These are phyloP conservation scores for Staphylotrichum tortipilum DNA, from an alignment of 495 filamentous ascomycete genomes.

Conservation along the genomic window DNA sequence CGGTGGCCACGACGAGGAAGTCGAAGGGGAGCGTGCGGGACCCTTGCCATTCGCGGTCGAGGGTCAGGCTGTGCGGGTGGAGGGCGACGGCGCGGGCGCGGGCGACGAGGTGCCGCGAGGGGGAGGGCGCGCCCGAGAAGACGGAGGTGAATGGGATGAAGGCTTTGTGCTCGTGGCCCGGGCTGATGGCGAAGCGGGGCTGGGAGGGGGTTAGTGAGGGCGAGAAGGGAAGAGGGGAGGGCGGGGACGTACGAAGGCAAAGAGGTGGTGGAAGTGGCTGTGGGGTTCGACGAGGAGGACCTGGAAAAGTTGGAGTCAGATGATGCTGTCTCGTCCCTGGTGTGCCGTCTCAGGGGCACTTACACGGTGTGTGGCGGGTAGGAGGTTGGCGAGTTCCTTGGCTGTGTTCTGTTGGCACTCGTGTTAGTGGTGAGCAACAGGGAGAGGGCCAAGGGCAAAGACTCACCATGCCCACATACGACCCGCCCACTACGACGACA, in stretches of 20 bases:
- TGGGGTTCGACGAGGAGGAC: constrained; percentile 43
- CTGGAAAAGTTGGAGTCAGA: constrained; percentile 13
- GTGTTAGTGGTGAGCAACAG: background rate
- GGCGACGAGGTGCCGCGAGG: constrained; percentile 30
- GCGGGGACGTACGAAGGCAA: constrained; percentile 39
- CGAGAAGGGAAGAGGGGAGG: background rate
- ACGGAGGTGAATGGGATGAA: constrained; percentile 44
- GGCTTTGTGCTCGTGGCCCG: constrained; percentile 46
- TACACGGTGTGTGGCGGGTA: constrained; percentile 24
- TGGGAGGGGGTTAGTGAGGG: constrained; percentile 6
- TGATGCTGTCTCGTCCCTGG: background rate
- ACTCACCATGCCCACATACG: constrained; percentile 23
- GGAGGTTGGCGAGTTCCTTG: constrained; percentile 18
- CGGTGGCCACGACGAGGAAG: constrained; percentile 41
- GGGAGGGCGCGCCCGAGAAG: constrained; percentile 28
- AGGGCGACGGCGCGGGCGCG: constrained; percentile 39
- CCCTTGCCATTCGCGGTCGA: constrained; percentile 41
- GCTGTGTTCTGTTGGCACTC: constrained; percentile 13
- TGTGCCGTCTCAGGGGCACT: background rate
- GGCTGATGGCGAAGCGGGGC: constrained; percentile 44
- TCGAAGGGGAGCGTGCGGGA: constrained; percentile 37
- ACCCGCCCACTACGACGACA: constrained; percentile 22
- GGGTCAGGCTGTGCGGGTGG: constrained; percentile 27
- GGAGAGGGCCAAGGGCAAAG: background rate
- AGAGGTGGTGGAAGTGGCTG: constrained; percentile 47